Evolutionary conservation across 2,329 filamentous ascomycete genomes (phyloP).

Genomic region (Claviceps fusiformis): DNA sequence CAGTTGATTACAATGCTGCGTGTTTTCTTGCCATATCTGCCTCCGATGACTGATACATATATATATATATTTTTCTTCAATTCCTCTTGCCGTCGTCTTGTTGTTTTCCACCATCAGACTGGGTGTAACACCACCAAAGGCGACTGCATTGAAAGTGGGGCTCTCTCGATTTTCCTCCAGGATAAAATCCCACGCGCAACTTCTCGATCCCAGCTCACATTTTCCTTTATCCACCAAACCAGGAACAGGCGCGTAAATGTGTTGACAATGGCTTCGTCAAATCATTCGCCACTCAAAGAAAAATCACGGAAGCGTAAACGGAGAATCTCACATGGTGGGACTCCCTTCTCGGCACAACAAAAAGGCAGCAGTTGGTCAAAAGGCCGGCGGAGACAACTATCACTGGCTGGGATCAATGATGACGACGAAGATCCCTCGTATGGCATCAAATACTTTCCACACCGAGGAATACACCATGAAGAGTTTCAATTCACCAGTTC

Average conservation of each 20-base stretch:
- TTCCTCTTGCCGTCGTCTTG: neutral
- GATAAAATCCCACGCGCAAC: neutral
- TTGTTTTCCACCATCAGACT: neutral
- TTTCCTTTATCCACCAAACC: neutral
- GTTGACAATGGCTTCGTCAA: neutral
- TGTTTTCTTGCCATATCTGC: neutral
- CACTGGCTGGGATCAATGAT: constrained; percentile 36
- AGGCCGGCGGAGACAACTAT: constrained; percentile 37
- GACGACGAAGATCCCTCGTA: constrained; percentile 30
- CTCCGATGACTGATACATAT: neutral
- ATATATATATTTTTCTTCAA: neutral
- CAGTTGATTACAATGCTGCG: neutral
- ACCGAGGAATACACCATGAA: constrained; percentile 21
- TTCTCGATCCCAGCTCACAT: neutral
- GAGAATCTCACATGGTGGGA: neutral
- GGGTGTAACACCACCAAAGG: no score
- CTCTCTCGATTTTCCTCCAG: neutral
- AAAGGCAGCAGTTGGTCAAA: constrained; percentile 40
- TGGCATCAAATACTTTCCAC: constrained; percentile 34
- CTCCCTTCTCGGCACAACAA: constrained; percentile 10
- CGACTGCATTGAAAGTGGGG: neutral
- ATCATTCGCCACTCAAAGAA: neutral
- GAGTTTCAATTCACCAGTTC: neutral
- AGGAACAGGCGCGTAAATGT: neutral
- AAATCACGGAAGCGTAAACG: constrained; percentile 4